Evolutionary conservation across 768 basidiomycete species (phyloP).

Genomic region (Leccinum ochraceum): DNA sequence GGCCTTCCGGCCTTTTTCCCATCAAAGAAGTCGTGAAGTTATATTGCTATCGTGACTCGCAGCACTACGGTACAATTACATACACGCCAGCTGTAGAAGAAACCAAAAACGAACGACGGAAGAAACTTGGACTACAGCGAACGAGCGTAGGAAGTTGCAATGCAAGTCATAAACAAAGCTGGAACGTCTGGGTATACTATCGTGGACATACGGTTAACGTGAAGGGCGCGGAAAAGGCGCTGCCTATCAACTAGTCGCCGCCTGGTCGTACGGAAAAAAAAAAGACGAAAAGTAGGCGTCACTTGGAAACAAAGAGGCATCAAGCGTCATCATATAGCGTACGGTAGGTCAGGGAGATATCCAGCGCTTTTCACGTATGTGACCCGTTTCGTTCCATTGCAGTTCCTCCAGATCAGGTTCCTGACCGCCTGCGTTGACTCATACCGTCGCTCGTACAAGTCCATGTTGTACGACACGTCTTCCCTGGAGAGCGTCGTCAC

Average conservation of each 20-base stretch:
- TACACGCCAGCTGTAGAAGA: not conserved
- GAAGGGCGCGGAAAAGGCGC: constrained; percentile 14
- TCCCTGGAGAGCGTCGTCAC: constrained; percentile 39
- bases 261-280: constrained; percentile 12
- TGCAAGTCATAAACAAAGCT: constrained; percentile 15
- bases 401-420: constrained; percentile 32
- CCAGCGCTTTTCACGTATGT: constrained; percentile 33
- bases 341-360: constrained; percentile 29
- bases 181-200: constrained; percentile 23
- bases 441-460: constrained; percentile 34
- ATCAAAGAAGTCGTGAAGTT: not conserved
- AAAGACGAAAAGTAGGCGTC: not conserved
- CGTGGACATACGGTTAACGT: constrained; percentile 18
- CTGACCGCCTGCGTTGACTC: constrained; percentile 27
- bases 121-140: constrained; percentile 14
- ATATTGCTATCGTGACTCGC: not conserved
- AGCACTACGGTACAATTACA: not conserved
- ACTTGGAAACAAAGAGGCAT: not conserved
- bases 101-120: constrained; percentile 20
- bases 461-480: constrained; percentile 35
- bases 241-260: constrained; percentile 16
- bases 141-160: constrained; percentile 22
- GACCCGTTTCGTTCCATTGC: constrained; percentile 31
- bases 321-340: constrained; percentile 8
- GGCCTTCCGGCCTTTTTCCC: not conserved